phyloP scores from a whole-genome alignment of 495 filamentous ascomycete genomes.

The Penicillium coffeae region DNA sequence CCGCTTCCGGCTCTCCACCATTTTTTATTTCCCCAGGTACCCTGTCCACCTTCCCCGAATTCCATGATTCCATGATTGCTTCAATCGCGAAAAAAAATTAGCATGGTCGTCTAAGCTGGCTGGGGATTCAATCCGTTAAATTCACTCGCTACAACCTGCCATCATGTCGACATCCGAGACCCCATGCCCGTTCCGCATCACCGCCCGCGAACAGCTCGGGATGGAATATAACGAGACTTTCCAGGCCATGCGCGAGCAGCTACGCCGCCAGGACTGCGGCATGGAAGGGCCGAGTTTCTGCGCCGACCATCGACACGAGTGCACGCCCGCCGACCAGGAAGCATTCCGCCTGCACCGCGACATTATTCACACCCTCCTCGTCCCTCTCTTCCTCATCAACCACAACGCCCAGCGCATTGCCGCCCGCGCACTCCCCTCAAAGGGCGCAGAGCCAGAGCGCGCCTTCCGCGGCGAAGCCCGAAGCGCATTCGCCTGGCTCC shows the following conservation, averaged over 20 bases:
- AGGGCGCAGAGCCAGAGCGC: slow-evolving; percentile 53
- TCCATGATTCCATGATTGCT: not conserved
- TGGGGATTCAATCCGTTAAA: slow-evolving; percentile 1
- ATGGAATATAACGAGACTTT: slow-evolving; percentile 45
- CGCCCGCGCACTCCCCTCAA: slow-evolving; percentile 39
- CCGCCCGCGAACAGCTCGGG: slow-evolving; percentile 30
- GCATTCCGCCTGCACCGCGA: slow-evolving; percentile 57
- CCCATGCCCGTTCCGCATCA: slow-evolving; percentile 46
- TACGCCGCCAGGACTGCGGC: slow-evolving; percentile 40
- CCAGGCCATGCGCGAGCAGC: slow-evolving; percentile 37
- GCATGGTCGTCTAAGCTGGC: slow-evolving; percentile 9
- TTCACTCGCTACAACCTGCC: not conserved
- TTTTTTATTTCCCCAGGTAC: slow-evolving; percentile 1
- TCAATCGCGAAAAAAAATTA: too few species aligned
- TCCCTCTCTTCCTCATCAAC: slow-evolving; percentile 56
- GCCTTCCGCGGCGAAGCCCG: slow-evolving; percentile 56
- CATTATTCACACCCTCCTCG: slow-evolving; percentile 55
- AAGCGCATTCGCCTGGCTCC: slow-evolving; percentile 57
- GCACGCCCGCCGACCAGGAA: slow-evolving; percentile 37
- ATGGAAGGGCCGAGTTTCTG: slow-evolving; percentile 48
- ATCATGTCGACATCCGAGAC: slow-evolving; percentile 27
- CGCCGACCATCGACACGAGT: slow-evolving; percentile 38
- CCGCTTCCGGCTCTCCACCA: slow-evolving; percentile 22
- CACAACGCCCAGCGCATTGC: slow-evolving; percentile 50
- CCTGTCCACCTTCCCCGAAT: not conserved